Evolutionary conservation across 1,139 yeast genomes (phyloP).

Genomic region (Pneumocystis sp.): DNA sequence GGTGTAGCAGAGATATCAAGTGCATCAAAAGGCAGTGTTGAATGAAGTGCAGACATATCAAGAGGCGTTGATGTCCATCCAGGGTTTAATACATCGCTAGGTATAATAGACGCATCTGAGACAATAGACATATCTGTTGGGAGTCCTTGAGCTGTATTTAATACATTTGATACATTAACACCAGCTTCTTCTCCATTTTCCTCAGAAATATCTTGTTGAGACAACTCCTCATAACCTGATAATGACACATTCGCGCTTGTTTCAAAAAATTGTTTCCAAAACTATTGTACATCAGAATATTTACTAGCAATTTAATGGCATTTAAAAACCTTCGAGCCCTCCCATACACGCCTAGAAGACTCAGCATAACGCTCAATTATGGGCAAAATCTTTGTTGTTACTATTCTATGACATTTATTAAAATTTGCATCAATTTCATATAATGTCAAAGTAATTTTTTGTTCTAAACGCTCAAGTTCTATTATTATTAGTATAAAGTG

Average conservation of each 20-base stretch:
- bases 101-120: background rate
- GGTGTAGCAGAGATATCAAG: background rate
- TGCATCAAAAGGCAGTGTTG: slow-evolving; percentile 1
- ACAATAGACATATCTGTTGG: background rate
- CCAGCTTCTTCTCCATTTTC: background rate
- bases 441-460: slow-evolving; percentile 59
- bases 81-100: background rate
- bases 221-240: slow-evolving; percentile 38
- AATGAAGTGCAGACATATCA: slow-evolving; percentile 4
- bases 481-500: slow-evolving; percentile 26
- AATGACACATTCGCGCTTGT: slow-evolving; percentile 58
- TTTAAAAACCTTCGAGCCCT: slow-evolving; percentile 20
- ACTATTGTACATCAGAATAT: slow-evolving; percentile 29
- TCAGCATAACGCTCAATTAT: slow-evolving; percentile 42
- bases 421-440: slow-evolving; percentile 69
- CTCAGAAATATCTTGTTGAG: background rate
- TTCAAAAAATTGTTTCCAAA: slow-evolving; percentile 66
- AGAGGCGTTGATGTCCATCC: slow-evolving; percentile 14
- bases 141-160: background rate
- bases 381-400: slow-evolving; percentile 49
- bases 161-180: background rate
- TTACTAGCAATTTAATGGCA: background rate
- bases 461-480: slow-evolving; percentile 62
- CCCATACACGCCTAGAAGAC: slow-evolving; percentile 44
- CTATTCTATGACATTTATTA: slow-evolving; percentile 46